Percentiles rank a stretch among this genome's conserved stretches.
phyloP scores from a whole-genome alignment of 2,329 filamentous ascomycete species.

The Zalaria sp. region DNA sequence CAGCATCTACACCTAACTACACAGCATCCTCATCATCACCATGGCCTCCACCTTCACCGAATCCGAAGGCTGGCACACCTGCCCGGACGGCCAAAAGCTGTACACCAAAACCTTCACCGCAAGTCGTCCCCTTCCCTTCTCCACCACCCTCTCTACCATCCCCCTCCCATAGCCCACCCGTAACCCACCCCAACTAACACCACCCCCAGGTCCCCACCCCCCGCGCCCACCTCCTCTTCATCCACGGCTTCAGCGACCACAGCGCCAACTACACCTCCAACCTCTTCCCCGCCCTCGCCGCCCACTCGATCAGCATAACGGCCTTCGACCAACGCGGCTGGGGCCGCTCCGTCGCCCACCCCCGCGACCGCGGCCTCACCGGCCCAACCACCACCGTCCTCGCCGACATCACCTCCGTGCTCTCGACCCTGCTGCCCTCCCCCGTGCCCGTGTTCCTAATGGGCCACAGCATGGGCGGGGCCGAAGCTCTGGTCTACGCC shows the following conservation, averaged over 20 bases:
- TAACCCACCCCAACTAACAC: neutral
- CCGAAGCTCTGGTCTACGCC: constrained; percentile 52
- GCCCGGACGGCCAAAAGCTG: constrained; percentile 38
- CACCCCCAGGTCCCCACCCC: constrained; percentile 30
- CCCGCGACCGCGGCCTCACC: constrained; percentile 53
- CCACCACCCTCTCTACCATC: neutral
- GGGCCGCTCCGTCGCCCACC: constrained; percentile 55
- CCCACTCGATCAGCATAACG: constrained; percentile 59
- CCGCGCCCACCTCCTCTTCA: constrained; percentile 61
- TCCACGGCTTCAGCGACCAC: constrained; percentile 88
- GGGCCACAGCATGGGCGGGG: constrained; percentile 87
- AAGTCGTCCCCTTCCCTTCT: constrained; percentile 4
- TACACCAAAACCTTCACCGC: constrained; percentile 51
- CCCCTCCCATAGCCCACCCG: neutral
- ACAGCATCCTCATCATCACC: too few species aligned
- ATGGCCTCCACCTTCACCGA: neutral
- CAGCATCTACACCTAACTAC: too few species aligned
- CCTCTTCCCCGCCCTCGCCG: constrained; percentile 58
- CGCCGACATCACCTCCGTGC: constrained; percentile 64
- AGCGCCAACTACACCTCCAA: constrained; percentile 53
- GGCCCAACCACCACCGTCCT: constrained; percentile 62
- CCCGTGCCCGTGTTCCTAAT: constrained; percentile 61
- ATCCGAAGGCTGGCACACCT: constrained; percentile 35
- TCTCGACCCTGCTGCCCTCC: constrained; percentile 40
- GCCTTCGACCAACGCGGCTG: constrained; percentile 78